Percentiles rank a stretch among this genome's conserved stretches.
These are phyloP conservation scores for Verruconis gallopava DNA, from an alignment of 2,329 filamentous ascomycete species.

Conservation along the genomic window DNA sequence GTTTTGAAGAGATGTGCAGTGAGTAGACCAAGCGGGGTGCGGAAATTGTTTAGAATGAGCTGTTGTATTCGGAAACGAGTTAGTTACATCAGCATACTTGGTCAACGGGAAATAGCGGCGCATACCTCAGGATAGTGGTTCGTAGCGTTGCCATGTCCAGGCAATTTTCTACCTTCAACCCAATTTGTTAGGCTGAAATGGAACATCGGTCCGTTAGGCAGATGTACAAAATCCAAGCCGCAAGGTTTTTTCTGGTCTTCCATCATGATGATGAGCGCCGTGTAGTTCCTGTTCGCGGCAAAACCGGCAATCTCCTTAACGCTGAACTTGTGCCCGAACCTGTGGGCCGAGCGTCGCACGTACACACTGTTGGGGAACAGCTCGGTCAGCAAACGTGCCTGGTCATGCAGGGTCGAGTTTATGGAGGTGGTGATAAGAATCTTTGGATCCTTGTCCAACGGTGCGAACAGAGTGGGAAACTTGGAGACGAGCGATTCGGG, in stretches of 20 bases:
- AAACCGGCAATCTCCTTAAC: constrained; percentile 82
- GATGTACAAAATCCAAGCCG: constrained; percentile 70
- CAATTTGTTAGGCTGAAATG: constrained; percentile 87
- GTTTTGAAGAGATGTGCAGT: constrained; percentile 70
- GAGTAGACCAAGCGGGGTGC: constrained; percentile 77
- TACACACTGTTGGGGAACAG: constrained; percentile 35
- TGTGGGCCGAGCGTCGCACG: constrained; percentile 72
- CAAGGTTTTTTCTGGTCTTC: constrained; percentile 80
- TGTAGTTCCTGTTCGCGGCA: constrained; percentile 70
- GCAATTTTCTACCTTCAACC: constrained; percentile 75
- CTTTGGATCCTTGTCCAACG: constrained; percentile 53
- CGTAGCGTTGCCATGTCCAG: constrained; percentile 81
- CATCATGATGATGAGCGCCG: constrained; percentile 69
- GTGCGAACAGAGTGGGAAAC: constrained; percentile 46
- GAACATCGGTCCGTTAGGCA: constrained; percentile 78
- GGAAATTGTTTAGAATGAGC: constrained; percentile 84
- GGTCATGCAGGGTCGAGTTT: constrained; percentile 82
- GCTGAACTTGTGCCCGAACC: constrained; percentile 80
- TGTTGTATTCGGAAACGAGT: no score
- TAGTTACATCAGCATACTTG: not conserved
- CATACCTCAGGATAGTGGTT: constrained; percentile 83
- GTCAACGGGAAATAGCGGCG: constrained; percentile 27
- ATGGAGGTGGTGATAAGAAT: constrained; percentile 84
- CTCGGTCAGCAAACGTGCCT: constrained; percentile 63
- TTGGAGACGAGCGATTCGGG: constrained; percentile 48